Conservation (phyloP, 2,329 filamentous ascomycete species). For the Sphaceloma murrayae region DNA sequence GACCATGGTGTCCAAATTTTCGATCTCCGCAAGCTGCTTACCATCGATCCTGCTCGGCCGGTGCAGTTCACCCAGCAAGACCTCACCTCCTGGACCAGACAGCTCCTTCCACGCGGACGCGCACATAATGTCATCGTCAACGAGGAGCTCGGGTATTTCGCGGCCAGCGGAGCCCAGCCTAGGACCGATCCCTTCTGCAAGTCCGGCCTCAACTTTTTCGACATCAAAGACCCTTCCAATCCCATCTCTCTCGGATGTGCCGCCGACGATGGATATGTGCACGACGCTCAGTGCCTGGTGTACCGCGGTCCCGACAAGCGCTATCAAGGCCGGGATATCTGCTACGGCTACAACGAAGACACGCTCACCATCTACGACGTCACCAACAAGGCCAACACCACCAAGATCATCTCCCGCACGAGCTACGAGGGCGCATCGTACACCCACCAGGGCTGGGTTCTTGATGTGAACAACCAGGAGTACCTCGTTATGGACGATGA, state of each 20-base stretch:
- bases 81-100: too few species aligned
- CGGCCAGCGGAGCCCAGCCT: slow-evolving; percentile 27
- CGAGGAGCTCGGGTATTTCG: slow-evolving; percentile 37
- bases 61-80: slow-evolving; percentile 31
- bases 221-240: slow-evolving; percentile 43
- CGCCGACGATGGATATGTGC: slow-evolving; percentile 45
- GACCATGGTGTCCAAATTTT: slow-evolving; percentile 54
- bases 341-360: slow-evolving; percentile 45
- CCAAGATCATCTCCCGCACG: slow-evolving; percentile 39
- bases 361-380: slow-evolving; percentile 37
- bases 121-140: slow-evolving; percentile 47
- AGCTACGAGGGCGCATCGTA: slow-evolving; percentile 42
- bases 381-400: slow-evolving; percentile 34
- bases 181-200: slow-evolving; percentile 37
- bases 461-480: slow-evolving; percentile 37
- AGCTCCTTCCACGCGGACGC: too few species aligned
- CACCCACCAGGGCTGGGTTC: slow-evolving; percentile 47
- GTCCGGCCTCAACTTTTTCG: slow-evolving; percentile 45
- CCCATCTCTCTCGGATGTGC: slow-evolving; percentile 43
- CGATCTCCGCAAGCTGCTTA: slow-evolving; percentile 40
- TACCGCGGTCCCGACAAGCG: slow-evolving; percentile 40
- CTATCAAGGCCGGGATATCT: slow-evolving; percentile 41
- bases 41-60: slow-evolving; percentile 25
- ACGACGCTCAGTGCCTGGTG: slow-evolving; percentile 48
- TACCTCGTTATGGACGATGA: slow-evolving; percentile 47